A percentile compares a stretch with the other conserved stretches of the same genome.
Evolutionary conservation across 1,139 yeast genomes (phyloP).

Genomic region (Blastobotrys ciferrii): DNA sequence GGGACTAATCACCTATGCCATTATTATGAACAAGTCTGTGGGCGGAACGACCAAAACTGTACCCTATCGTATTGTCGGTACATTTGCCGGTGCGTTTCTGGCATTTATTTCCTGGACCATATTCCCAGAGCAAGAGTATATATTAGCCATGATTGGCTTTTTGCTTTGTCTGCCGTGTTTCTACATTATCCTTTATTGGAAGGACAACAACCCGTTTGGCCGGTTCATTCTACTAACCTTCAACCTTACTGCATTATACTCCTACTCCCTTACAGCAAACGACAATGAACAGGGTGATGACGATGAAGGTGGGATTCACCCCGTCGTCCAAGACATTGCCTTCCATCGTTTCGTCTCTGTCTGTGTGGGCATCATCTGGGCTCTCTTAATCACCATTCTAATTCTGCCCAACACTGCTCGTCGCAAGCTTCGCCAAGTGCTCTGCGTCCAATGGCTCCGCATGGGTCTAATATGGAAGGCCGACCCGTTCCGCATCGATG

Average conservation of each 20-base stretch:
- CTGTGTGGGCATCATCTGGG: conserved; percentile 73
- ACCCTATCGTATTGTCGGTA: conserved; percentile 73
- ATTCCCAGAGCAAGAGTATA: conserved; percentile 56
- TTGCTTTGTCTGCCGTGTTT: conserved; percentile 63
- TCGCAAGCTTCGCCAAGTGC: conserved; percentile 58
- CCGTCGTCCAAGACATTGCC: conserved; percentile 73
- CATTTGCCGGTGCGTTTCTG: conserved; percentile 63
- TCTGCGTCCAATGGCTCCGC: conserved; percentile 70
- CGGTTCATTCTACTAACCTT: conserved; percentile 73
- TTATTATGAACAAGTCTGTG: conserved; percentile 82
- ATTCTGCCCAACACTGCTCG: conserved; percentile 78
- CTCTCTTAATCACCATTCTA: conserved; percentile 56
- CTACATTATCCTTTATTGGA: conserved; percentile 67
- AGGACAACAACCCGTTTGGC: conserved; percentile 44
- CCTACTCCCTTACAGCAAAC: conserved; percentile 63
- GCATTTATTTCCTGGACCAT: conserved; percentile 61
- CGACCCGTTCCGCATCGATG: conserved; percentile 44
- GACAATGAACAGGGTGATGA: conserved; percentile 59
- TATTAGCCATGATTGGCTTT: conserved; percentile 58
- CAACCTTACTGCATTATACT: conserved; percentile 74
- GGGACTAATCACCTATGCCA: conserved; percentile 76
- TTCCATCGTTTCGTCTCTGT: conserved; percentile 75
- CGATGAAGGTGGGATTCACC: conserved; percentile 67
- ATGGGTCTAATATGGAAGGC: conserved; percentile 82
- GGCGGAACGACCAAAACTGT: conserved; percentile 85